Conservation (phyloP, 108 stramenopile genomes). For the Pseudonitzschia multiseries region DNA sequence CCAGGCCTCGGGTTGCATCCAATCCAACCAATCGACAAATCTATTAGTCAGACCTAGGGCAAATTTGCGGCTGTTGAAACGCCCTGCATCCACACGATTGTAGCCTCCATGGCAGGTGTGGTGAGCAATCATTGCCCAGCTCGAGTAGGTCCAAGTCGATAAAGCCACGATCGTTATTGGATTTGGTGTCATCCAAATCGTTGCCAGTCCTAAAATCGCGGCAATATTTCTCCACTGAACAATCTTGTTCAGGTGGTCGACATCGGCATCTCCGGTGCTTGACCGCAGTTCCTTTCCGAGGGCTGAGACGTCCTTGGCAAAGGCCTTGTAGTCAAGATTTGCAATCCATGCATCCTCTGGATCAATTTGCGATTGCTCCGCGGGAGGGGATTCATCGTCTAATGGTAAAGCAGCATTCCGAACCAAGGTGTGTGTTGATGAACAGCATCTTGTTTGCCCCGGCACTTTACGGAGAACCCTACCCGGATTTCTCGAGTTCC, state of each 20-base stretch:
- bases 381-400: background rate
- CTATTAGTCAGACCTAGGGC: constrained; percentile 72
- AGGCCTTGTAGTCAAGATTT: constrained; percentile 58
- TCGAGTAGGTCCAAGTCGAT: constrained; percentile 63
- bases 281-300: constrained; percentile 47
- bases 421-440: no score
- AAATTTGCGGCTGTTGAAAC: constrained; percentile 80
- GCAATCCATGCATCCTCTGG: constrained; percentile 50
- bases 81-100: constrained; percentile 70
- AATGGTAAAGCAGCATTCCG: background rate
- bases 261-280: constrained; percentile 47
- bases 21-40: constrained; percentile 83
- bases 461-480: background rate
- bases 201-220: constrained; percentile 27
- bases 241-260: constrained; percentile 59
- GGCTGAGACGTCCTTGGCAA: constrained; percentile 50
- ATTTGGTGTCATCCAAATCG: constrained; percentile 50
- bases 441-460: background rate
- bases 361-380: background rate
- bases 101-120: constrained; percentile 89
- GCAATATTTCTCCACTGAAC: constrained; percentile 51
- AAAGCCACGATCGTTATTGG: constrained; percentile 63
- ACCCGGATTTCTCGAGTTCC: background rate
- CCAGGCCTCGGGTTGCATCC: constrained; percentile 93
- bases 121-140: constrained; percentile 91